Conservation (phyloP, 1,284 basidiomycete species). For the Cutaneotrichosporon daszewskae region DNA sequence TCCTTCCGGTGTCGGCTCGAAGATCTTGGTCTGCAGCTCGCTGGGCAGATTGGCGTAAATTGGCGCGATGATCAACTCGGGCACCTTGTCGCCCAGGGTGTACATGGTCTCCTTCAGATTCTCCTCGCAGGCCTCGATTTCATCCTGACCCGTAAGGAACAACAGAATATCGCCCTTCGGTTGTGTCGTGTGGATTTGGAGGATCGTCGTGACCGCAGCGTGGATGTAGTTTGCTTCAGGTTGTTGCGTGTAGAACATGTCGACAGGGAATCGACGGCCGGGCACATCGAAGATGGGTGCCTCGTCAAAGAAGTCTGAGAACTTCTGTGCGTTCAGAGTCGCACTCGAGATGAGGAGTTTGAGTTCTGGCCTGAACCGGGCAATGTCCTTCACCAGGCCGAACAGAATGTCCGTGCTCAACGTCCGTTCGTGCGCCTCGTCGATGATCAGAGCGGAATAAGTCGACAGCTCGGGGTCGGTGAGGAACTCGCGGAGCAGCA, state of each 20-base stretch:
- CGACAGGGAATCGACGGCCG: conserved; percentile 93
- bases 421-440: conserved; percentile 94
- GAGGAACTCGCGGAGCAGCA: conserved; percentile 92
- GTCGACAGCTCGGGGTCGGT: conserved; percentile 91
- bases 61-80: conserved; percentile 89
- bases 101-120: conserved; percentile 91
- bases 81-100: conserved; percentile 90
- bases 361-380: conserved; percentile 89
- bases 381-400: conserved; percentile 96
- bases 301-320: conserved; percentile 90
- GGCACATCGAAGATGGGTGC: conserved; percentile 95
- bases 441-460: conserved; percentile 88
- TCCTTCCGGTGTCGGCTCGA: conserved; percentile 94
- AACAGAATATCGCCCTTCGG: conserved; percentile 97
- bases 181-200: conserved; percentile 98
- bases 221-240: conserved; percentile 98
- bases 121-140: conserved; percentile 95
- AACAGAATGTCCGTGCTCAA: conserved; percentile 95
- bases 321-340: conserved; percentile 95
- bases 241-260: conserved; percentile 96
- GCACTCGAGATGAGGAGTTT: conserved; percentile 87
- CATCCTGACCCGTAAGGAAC: conserved; percentile 97
- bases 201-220: conserved; percentile 95
- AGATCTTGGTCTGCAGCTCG: conserved; percentile 99
- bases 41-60: conserved; percentile 97